phyloP scores from a whole-genome alignment of 768 basidiomycete species.

The Rhizopogon vesiculosus region DNA sequence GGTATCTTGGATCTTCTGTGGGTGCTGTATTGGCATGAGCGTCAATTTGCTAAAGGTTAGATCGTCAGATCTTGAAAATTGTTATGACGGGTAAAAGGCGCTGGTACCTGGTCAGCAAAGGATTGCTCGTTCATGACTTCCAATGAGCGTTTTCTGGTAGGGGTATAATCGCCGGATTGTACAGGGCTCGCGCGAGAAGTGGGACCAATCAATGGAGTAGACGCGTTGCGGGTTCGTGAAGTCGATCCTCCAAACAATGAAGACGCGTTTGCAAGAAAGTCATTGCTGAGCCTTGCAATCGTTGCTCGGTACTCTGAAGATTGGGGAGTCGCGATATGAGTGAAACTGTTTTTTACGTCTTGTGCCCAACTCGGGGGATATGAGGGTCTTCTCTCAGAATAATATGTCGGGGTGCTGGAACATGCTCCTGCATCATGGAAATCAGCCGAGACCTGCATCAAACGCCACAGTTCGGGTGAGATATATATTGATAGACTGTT shows the following conservation, averaged over 20 bases:
- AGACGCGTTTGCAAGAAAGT: constrained; percentile 27
- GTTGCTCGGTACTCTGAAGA: constrained; percentile 25
- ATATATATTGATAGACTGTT: not conserved
- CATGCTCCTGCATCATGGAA: constrained; percentile 4
- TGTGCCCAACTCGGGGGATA: constrained; percentile 20
- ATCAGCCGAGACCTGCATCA: not conserved
- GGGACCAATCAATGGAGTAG: constrained; percentile 13
- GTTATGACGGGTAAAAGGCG: constrained; percentile 21
- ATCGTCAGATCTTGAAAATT: constrained; percentile 14
- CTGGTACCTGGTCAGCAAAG: constrained; percentile 28
- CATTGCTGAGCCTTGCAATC: constrained; percentile 28
- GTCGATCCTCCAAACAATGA: constrained; percentile 23
- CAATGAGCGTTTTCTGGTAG: constrained; percentile 29
- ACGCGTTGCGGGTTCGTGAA: constrained; percentile 13
- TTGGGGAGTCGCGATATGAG: constrained; percentile 11
- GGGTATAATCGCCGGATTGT: constrained; percentile 12
- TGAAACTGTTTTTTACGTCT: constrained; percentile 13
- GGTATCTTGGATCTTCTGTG: constrained; percentile 17
- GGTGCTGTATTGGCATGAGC: constrained; percentile 15
- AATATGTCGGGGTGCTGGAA: constrained; percentile 10
- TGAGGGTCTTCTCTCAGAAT: constrained; percentile 14
- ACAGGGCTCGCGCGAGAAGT: constrained; percentile 13
- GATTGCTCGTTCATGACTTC: constrained; percentile 22
- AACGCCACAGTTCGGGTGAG: not conserved
- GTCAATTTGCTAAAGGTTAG: constrained; percentile 25